A percentile compares a stretch with the other conserved stretches of the same genome.
Evolutionary conservation across 2,329 filamentous ascomycete genomes (phyloP).

Genomic region (Nannizzia gypsea): DNA sequence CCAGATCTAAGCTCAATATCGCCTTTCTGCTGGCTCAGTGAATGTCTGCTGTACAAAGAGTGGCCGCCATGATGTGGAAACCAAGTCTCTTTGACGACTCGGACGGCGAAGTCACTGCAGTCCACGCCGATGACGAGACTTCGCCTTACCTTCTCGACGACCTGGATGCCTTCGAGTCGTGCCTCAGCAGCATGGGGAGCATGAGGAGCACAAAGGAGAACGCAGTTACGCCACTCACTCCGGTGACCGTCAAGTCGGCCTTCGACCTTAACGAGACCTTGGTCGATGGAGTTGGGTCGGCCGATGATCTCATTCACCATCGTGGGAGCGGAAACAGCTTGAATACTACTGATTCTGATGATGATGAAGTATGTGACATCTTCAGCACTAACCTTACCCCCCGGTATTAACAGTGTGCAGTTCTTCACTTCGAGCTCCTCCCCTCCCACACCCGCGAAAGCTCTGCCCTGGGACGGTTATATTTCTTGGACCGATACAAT

Average conservation of each 20-base stretch:
- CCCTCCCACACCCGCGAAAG: conserved; percentile 1
- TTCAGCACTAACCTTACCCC: neutral
- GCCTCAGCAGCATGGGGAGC: neutral
- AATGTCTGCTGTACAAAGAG: neutral
- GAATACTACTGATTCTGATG: neutral
- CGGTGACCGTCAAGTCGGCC: neutral
- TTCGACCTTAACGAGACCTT: conserved; percentile 3
- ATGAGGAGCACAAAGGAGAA: neutral
- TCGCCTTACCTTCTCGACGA: conserved; percentile 4
- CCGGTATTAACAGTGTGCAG: neutral
- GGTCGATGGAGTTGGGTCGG: conserved; percentile 12
- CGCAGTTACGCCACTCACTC: neutral
- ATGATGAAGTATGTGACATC: conserved; percentile 5
- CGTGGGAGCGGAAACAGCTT: neutral
- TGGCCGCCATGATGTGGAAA: neutral
- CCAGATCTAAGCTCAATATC: neutral
- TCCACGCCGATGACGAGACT: neutral
- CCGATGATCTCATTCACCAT: conserved; percentile 10
- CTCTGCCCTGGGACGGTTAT: conserved; percentile 13
- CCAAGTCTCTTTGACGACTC: neutral
- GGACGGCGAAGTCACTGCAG: neutral
- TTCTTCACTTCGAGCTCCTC: neutral
- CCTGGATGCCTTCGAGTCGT: conserved; percentile 2
- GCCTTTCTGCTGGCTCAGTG: neutral
- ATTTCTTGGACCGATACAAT: conserved; percentile 9